Conservation (phyloP, 768 basidiomycete genomes). For the Gloeostereum incarnatum region DNA sequence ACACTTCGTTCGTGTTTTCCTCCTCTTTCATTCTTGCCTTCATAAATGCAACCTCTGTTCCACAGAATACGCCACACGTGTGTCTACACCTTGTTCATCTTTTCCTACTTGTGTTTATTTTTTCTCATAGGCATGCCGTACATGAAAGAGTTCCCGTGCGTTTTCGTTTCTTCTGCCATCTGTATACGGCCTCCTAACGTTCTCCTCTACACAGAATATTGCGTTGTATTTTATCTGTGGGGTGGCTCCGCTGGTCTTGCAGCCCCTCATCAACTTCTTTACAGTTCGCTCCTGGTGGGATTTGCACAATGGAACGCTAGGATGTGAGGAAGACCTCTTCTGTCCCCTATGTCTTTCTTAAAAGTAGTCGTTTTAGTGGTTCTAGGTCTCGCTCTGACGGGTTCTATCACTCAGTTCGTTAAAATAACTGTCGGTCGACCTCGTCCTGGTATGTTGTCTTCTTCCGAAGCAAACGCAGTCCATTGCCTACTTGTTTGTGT, state of each 20-base stretch:
- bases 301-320: constrained; percentile 62
- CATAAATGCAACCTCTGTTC: constrained; percentile 1
- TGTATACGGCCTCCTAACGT: constrained; percentile 6
- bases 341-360: constrained; percentile 4
- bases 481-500: constrained; percentile 1
- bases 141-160: constrained; percentile 80
- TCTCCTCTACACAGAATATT: constrained; percentile 22
- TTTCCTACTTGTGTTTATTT: too few relatives aligned
- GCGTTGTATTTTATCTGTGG: constrained; percentile 43
- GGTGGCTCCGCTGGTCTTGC: constrained; percentile 61
- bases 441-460: constrained; percentile 54
- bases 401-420: constrained; percentile 72
- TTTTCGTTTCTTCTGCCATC: constrained; percentile 15
- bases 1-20: constrained; percentile 51
- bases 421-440: constrained; percentile 89
- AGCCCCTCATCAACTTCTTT: constrained; percentile 58
- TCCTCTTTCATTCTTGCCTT: constrained; percentile 10
- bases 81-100: constrained; percentile 14
- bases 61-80: constrained; percentile 31
- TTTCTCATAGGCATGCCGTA: constrained; percentile 52
- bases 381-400: constrained; percentile 68
- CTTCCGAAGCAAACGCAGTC: too few relatives aligned
- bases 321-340: too few relatives aligned
- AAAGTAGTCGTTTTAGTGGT: constrained; percentile 34
- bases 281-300: constrained; percentile 88